Evolutionary conservation across 2,329 filamentous ascomycete genomes (phyloP).

Genomic region (Arthrobotrys musiformis): DNA sequence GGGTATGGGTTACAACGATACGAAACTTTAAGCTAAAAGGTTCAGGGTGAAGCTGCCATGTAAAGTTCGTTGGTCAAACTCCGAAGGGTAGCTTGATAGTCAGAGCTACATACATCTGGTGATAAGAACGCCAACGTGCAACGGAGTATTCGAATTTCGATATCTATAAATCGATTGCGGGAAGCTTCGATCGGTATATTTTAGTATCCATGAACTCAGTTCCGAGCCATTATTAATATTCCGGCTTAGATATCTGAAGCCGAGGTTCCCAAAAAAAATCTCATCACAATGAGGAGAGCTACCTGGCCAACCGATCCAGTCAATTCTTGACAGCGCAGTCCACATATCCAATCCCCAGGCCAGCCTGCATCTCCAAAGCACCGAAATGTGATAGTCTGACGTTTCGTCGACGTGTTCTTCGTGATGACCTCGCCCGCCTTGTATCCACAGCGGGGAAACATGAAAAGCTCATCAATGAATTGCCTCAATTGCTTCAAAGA

Average conservation of each 20-base stretch:
- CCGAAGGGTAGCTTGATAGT: not conserved
- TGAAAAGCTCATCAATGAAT: conserved; percentile 21
- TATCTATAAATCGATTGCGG: not conserved
- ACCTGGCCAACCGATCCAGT: conserved; percentile 29
- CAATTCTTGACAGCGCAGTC: conserved; percentile 53
- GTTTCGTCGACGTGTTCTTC: conserved; percentile 48
- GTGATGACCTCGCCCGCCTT: conserved; percentile 16
- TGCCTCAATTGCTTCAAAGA: conserved; percentile 13
- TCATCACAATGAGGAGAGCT: conserved; percentile 7
- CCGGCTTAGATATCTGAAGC: conserved; percentile 14
- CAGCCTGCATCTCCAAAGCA: conserved; percentile 32
- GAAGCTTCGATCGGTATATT: not conserved
- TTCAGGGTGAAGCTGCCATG: not conserved
- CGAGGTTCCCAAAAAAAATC: conserved; percentile 28
- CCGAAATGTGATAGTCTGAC: conserved; percentile 23
- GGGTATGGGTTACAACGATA: conserved; percentile 1
- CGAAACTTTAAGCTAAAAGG: not conserved
- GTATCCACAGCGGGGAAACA: conserved; percentile 16
- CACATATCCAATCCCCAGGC: conserved; percentile 26
- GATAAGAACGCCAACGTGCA: too few species aligned
- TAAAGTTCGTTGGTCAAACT: not conserved
- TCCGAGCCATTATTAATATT: not conserved
- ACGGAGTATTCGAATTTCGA: too few species aligned
- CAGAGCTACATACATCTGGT: too few species aligned
- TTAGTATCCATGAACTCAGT: not conserved